These are phyloP conservation scores for Candida yuanshanica DNA, from an alignment of 805 yeast species.

Conservation along the genomic window DNA sequence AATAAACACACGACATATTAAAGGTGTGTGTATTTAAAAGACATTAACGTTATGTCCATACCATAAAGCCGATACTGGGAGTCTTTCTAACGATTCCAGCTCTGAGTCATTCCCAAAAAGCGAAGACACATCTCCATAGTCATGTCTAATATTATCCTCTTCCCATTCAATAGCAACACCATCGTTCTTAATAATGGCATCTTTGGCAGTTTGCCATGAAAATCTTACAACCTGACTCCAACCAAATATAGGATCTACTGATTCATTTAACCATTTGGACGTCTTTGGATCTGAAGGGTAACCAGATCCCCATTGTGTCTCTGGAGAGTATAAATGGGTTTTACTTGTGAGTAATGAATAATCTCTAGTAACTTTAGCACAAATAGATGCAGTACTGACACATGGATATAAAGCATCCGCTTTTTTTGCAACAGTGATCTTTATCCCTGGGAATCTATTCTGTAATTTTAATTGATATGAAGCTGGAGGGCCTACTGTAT, in stretches of 20 bases:
- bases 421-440: slow-evolving; percentile 83
- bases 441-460: slow-evolving; percentile 59
- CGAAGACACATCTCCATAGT: slow-evolving; percentile 18
- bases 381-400: slow-evolving; percentile 91
- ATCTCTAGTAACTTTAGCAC: slow-evolving; percentile 96
- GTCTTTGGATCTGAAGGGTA: slow-evolving; percentile 94
- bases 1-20: neutral
- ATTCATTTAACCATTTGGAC: slow-evolving; percentile 58
- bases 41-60: slow-evolving; percentile 19
- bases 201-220: slow-evolving; percentile 92
- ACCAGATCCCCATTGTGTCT: slow-evolving; percentile 69
- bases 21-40: slow-evolving; percentile 5
- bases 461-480: slow-evolving; percentile 74
- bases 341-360: slow-evolving; percentile 38
- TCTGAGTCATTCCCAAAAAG: slow-evolving; percentile 9
- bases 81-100: slow-evolving; percentile 6
- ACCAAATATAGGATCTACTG: slow-evolving; percentile 72
- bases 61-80: slow-evolving; percentile 24
- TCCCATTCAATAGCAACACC: slow-evolving; percentile 58
- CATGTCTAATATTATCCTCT: slow-evolving; percentile 31
- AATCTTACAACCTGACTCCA: slow-evolving; percentile 77
- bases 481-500: slow-evolving; percentile 95
- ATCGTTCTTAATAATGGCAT: slow-evolving; percentile 50
- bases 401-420: slow-evolving; percentile 92
- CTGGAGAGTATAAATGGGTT: slow-evolving; percentile 22